Evolutionary conservation across 192 early-diverging fungal genomes (phyloP), one percentile per base, ranked within the genome.

Genomic region (Coemansia sp.): DNA sequence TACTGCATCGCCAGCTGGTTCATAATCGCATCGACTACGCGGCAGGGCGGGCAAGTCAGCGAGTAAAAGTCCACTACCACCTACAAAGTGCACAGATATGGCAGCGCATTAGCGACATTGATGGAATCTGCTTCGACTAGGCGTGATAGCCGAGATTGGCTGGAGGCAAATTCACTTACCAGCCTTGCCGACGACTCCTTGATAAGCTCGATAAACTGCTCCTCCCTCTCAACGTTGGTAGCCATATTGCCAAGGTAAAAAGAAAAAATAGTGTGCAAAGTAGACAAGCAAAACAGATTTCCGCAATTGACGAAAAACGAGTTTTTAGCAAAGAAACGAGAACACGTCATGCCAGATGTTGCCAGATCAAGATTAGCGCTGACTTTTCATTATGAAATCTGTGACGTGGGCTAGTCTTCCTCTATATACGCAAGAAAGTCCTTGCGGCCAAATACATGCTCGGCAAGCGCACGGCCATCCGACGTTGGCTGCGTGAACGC

Each of bases 401-500:
- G 1, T 20, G 17, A 15, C 17, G 24, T 15, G 17, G 36, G 5
- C 51, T 70, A 73, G 6, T 70, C 59, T 67, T 84, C 59, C 64
- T 84, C 85, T 0, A 22, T 37, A 46, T 87, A 87, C 0, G 84
- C 86, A 17, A 87, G 46, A 79, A 87, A 87, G 59, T 87, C 79
- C 4, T 40, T 49, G 19, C 84, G 79, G 3, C 64, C 67, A 69
- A 81, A 82, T 8, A 82, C 38, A 11, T 71, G 70, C 46, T 78
- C 71, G 25, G 84, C 86, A 19, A 87, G 71, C 8, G 62, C 64
- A 20, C 68, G 66, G 45, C 86, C 86, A 14, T 68, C 76, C 4
- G 54, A 43, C 15, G 86, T 86, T 11, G 86, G 86, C 65, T 87
- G 83, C 5, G 86, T 79, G 40, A 87, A 87, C 0, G 86, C 86